phyloP scores from a whole-genome alignment of 495 filamentous ascomycete genomes.

The Letharia lupina region DNA sequence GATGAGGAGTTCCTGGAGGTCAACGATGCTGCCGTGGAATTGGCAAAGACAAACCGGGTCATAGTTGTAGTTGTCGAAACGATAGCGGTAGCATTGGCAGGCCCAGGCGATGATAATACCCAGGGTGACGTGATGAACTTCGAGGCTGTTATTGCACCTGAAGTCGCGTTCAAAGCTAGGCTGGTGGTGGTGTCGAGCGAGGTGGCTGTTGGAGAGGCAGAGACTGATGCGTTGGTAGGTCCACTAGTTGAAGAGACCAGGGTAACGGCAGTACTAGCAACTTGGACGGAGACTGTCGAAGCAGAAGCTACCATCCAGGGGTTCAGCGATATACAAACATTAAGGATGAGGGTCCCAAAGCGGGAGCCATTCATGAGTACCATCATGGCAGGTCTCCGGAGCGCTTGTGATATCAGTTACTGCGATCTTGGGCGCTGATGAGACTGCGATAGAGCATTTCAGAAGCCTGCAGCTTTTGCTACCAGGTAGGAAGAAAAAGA shows the following conservation, averaged over 20 bases:
- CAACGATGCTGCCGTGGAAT: background rate
- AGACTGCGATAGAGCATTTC: background rate
- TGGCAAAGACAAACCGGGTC: background rate
- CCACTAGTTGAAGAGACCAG: background rate
- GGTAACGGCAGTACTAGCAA: too few species aligned
- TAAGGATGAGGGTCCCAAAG: background rate
- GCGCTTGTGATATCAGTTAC: background rate
- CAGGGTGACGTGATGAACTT: background rate
- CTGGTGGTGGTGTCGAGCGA: background rate
- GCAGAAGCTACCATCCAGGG: background rate
- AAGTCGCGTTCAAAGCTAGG: background rate
- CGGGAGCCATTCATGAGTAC: background rate
- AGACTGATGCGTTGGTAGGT: background rate
- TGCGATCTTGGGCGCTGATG: background rate
- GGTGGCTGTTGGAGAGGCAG: background rate
- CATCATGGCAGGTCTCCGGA: background rate
- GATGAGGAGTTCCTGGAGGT: background rate
- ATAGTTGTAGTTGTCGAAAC: background rate
- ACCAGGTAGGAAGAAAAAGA: background rate
- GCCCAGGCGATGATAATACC: too few species aligned
- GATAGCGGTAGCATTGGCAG: background rate
- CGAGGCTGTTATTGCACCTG: background rate
- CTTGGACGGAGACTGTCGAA: background rate
- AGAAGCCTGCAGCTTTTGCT: background rate
- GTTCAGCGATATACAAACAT: background rate